Evolutionary conservation across 495 filamentous ascomycete genomes (phyloP), one percentile per base, ranked within the genome.

Genomic region (Endocarpon pusillum): DNA sequence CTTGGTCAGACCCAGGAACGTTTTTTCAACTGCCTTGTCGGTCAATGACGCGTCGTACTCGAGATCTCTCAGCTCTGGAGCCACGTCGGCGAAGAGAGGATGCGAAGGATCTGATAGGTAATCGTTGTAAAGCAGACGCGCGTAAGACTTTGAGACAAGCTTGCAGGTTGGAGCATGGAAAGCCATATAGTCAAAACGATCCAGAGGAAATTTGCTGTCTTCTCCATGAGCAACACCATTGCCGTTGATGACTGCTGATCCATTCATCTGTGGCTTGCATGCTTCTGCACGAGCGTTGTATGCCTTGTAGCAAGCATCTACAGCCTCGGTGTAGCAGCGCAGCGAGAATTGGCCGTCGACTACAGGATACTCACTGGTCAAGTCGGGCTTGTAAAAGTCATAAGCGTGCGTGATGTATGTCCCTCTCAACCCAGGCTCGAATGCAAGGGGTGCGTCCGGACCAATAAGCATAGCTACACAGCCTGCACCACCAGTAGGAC

Each of bases 91-190:
- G 56, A 96, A 97, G 37, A 77, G 69, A 27, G 75, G 64, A 61
- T 74, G 68, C 24, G 71, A 61, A 19, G 89, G 81, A 57, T 85
- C 67, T 46, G 62, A 62, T 21, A 92, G 70, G 68, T 76, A 96
- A 61, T 97, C 89, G 54, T 96, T 94, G 71, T 96, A 97, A 34
- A 94, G 69, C 48, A 97, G 71, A 31, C 89, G 84, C 32, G 74
- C 89, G 57, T 87, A 97, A 0, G 82, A 87, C 65, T 97, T 97
- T 45, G 81, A 58, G 33, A 97, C 89, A 33, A 94, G 69, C 66
- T 97, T 97, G 81, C 89, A 97, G 44, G 80, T 96, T 12, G 89
- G 89, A 9, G 89, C 73, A 55, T 97, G 89, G 76, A 92, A 97
- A 33, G 79, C 67, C 54, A 97, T 67, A 64, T 94, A 81, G 60